Evolutionary conservation across 2,329 filamentous ascomycete genomes (phyloP).

Genomic region (Rutstroemia sydowiana): DNA sequence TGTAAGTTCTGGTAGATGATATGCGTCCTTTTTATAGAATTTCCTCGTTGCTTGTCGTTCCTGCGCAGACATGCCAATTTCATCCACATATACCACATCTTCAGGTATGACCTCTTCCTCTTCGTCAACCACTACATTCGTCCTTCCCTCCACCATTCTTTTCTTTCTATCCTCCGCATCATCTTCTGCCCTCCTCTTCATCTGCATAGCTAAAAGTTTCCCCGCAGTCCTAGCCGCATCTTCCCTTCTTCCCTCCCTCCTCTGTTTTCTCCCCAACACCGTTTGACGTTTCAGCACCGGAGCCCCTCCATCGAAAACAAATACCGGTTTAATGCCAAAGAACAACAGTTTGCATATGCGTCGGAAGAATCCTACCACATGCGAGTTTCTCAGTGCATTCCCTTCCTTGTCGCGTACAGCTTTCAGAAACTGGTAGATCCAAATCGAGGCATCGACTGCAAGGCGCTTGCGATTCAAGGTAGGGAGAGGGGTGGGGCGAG

Average conservation of each 20-base stretch:
- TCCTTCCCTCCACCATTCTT: constrained; percentile 34
- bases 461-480: constrained; percentile 94
- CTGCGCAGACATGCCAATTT: constrained; percentile 70
- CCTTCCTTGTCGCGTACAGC: constrained; percentile 98
- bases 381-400: constrained; percentile 90
- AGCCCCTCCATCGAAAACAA: constrained; percentile 95
- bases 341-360: constrained; percentile 96
- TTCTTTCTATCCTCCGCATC: constrained; percentile 60
- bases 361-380: constrained; percentile 96
- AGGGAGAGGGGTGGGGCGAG: constrained; percentile 90
- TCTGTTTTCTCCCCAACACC: constrained; percentile 67
- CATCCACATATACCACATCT: constrained; percentile 81
- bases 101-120: constrained; percentile 61
- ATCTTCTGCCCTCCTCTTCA: constrained; percentile 84
- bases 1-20: constrained; percentile 84
- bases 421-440: constrained; percentile 99
- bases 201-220: constrained; percentile 86
- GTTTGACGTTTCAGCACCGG: constrained; percentile 87
- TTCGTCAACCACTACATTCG: constrained; percentile 40
- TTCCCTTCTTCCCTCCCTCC: constrained; percentile 81
- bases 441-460: constrained; percentile 95
- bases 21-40: constrained; percentile 89
- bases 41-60: constrained; percentile 67
- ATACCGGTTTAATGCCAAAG: constrained; percentile 92
- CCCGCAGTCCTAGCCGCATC: constrained; percentile 90